phyloP scores from a whole-genome alignment of 352 stramenopile genomes.

The Globisporangium irregulare region DNA sequence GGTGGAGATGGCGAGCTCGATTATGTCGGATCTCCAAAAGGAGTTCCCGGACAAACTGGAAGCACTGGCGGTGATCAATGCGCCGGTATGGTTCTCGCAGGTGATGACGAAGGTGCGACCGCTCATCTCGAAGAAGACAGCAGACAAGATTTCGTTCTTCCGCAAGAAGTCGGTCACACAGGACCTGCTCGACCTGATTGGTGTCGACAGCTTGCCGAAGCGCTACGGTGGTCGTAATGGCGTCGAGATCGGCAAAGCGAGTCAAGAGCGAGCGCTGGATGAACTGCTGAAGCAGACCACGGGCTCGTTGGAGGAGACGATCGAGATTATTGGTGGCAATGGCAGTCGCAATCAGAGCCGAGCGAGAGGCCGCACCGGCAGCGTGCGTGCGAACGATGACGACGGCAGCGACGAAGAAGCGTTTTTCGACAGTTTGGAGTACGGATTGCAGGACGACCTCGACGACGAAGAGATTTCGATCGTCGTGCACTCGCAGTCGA shows the following conservation, averaged over 20 bases:
- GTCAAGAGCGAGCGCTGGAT: conserved; percentile 63
- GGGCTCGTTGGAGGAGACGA: conserved; percentile 62
- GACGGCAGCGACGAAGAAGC: conserved; percentile 72
- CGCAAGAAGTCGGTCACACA: conserved; percentile 33
- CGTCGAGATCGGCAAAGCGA: conserved; percentile 75
- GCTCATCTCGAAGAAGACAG: conserved; percentile 53
- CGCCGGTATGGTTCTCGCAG: conserved; percentile 80
- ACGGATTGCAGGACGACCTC: conserved; percentile 62
- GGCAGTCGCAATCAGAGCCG: conserved; percentile 20
- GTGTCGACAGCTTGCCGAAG: conserved; percentile 67
- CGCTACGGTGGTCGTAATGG: conserved; percentile 70
- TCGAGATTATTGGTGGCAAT: conserved; percentile 57
- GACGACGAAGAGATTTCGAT: conserved; percentile 69
- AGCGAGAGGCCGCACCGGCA: conserved; percentile 23
- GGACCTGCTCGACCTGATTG: conserved; percentile 58
- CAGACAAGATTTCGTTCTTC: conserved; percentile 68
- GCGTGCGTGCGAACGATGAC: conserved; percentile 36
- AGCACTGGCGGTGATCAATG: conserved; percentile 59
- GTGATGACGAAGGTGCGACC: conserved; percentile 61
- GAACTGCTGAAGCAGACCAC: conserved; percentile 71
- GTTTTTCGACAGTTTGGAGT: conserved; percentile 80
- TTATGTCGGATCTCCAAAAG: conserved; percentile 58
- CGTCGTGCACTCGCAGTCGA: conserved; percentile 64
- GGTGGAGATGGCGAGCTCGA: conserved; percentile 49
- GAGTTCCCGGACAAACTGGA: conserved; percentile 66